phyloP scores from a whole-genome alignment of 2,329 filamentous ascomycete species.

The Arthrobotrys entomopaga region DNA sequence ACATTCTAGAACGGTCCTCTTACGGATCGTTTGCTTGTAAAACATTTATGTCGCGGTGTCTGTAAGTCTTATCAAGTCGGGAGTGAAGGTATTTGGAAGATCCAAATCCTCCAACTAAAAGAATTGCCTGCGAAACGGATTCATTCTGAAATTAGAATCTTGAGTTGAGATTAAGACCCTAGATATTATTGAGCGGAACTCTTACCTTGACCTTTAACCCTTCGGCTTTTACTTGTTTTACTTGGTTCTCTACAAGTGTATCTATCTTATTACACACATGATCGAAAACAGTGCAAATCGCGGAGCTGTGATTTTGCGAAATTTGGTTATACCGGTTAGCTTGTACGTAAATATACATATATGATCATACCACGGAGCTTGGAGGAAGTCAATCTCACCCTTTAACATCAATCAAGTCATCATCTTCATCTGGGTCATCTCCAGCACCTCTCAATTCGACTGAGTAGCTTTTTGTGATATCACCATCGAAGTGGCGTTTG shows the following conservation, averaged over 20 bases:
- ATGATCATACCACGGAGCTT: background rate
- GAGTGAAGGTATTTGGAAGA: constrained; percentile 14
- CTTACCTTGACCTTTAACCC: constrained; percentile 5
- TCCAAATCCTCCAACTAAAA: constrained; percentile 20
- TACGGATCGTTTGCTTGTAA: constrained; percentile 6
- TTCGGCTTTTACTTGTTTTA: background rate
- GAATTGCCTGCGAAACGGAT: constrained; percentile 6
- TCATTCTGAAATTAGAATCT: background rate
- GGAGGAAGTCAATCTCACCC: constrained; percentile 4
- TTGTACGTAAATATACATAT: too few species aligned
- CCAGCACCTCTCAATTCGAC: constrained; percentile 1
- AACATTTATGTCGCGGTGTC: constrained; percentile 11
- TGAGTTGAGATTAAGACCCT: too few species aligned
- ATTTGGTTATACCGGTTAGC: background rate
- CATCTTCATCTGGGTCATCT: constrained; percentile 14
- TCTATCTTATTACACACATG: constrained; percentile 14
- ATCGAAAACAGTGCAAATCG: constrained; percentile 8
- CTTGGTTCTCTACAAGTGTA: constrained; percentile 16
- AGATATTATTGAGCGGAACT: too few species aligned
- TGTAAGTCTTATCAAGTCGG: constrained; percentile 11
- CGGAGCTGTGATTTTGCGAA: constrained; percentile 1
- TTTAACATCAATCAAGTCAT: constrained; percentile 6
- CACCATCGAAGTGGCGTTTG: constrained; percentile 13
- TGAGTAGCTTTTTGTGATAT: background rate
- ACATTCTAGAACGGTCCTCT: background rate